Base-by-base conservation (phyloP, 495 filamentous ascomycete genomes). In the Aspergillus avenaceus region DNA sequence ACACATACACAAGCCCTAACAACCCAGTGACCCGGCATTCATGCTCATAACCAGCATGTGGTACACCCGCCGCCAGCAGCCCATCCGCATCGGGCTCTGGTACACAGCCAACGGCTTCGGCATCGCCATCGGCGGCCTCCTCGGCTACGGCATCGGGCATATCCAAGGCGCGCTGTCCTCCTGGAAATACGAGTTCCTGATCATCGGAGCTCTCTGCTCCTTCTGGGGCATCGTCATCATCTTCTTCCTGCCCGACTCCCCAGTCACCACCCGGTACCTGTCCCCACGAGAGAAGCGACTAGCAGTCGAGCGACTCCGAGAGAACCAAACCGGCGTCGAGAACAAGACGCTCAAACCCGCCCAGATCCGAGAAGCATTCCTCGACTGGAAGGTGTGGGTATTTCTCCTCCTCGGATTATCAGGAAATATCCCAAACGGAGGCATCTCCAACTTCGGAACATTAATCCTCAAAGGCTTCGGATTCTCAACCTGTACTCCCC, bases 391-490 rank as follows among this genome's bases (percentile, higher is more conserved):
- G 51, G 66, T 69, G 0, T 80, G 73, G 73, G 54, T 69, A 13
- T 70, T 72, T 36, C 60, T 67, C 8, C 28, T 69, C 0, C 49
- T 71, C 0, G 63, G 61, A 5, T 47, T 75, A 25, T 53, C 60
- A 21, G 55, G 58, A 7, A 70, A 74, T 19, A 69, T 73, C 8
- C 69, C 69, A 2, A 72, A 74, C 22, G 69, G 70, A 27, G 24
- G 53, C 79, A 72, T 85, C n/a, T 71, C 70, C 0, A 83, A 81
- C 44, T 84, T 84, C 51, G 73, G 74, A 12, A 80, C 77, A 0
- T 47, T 83, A 16, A 76, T 85, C 37, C 80, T 83, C 36, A 64
- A 82, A 49, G 76, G 80, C 0, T 78, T 81, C 41, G 79, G 82
- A 5, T 84, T 80, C 41, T 67, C 65, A 5, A 73, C 73, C 1